These are phyloP conservation scores for Citrullus colocynthis DNA, from an alignment of 306 rosid species.

Conservation along the genomic window DNA sequence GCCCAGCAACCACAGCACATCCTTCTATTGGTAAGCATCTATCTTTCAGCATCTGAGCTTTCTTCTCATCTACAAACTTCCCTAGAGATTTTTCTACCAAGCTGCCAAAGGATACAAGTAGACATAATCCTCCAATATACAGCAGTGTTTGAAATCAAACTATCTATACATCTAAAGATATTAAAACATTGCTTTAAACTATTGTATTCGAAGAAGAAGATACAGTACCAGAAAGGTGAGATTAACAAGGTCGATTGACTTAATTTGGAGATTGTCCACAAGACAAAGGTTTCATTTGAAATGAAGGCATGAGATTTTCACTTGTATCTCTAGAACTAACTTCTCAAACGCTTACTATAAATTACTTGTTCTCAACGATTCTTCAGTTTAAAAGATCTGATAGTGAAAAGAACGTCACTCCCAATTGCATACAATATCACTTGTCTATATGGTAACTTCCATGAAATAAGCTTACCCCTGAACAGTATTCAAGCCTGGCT, in stretches of 20 bases:
- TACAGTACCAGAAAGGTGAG: not conserved
- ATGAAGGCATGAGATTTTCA: not conserved
- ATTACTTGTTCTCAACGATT: not conserved
- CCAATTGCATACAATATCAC: not conserved
- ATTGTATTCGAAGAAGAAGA: not conserved
- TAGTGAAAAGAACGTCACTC: not conserved
- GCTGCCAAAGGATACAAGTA: constrained; percentile 26
- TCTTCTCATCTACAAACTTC: constrained; percentile 76
- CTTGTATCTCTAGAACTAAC: not conserved
- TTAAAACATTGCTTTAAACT: not conserved
- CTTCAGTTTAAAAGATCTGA: not conserved
- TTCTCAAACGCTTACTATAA: not conserved
- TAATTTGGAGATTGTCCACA: not conserved
- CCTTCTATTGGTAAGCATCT: constrained; percentile 73
- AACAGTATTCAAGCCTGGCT: constrained; percentile 75
- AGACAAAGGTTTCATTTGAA: not conserved
- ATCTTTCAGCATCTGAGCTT: constrained; percentile 46
- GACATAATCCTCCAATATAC: not conserved
- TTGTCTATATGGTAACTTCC: not conserved
- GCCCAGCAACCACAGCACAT: constrained; percentile 74
- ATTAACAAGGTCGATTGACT: not conserved
- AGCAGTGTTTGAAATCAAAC: not conserved
- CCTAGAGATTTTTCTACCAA: constrained; percentile 56
- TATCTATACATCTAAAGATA: not conserved
- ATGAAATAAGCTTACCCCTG: constrained; percentile 46